These are phyloP conservation scores for Aspergillus saccharolyticus DNA, from an alignment of 495 filamentous ascomycete species.

Conservation along the genomic window DNA sequence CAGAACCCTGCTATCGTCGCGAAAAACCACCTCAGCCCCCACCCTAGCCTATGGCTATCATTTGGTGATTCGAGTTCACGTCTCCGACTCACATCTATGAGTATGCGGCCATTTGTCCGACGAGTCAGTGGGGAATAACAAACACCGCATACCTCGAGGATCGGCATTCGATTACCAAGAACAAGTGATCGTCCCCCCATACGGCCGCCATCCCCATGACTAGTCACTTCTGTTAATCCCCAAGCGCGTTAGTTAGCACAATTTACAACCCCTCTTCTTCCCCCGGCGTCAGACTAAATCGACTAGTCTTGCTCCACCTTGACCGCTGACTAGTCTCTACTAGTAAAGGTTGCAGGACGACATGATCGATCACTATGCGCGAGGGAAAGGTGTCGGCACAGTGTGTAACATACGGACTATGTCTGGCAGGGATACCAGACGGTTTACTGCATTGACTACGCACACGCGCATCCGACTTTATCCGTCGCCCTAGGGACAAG, in stretches of 20 bases:
- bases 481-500: not conserved
- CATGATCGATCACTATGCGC: not conserved
- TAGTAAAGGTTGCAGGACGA: not conserved
- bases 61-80: not conserved
- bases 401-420: not conserved
- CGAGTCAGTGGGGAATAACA: not conserved
- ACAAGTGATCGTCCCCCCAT: not conserved
- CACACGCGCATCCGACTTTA: not conserved
- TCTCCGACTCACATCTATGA: not conserved
- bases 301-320: not conserved
- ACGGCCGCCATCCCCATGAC: not conserved
- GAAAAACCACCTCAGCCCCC: slow-evolving; percentile 4
- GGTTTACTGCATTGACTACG: not conserved
- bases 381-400: not conserved
- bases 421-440: not conserved
- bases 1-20: slow-evolving; percentile 22
- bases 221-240: not conserved
- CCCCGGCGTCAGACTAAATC: not conserved
- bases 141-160: not conserved
- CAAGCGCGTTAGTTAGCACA: not conserved
- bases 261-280: not conserved
- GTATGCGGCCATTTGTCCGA: no score
- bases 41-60: not conserved
- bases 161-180: not conserved
- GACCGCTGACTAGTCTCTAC: not conserved